Base-by-base conservation (phyloP, 2,329 filamentous ascomycete genomes). In the Alternaria triticimaculans region DNA sequence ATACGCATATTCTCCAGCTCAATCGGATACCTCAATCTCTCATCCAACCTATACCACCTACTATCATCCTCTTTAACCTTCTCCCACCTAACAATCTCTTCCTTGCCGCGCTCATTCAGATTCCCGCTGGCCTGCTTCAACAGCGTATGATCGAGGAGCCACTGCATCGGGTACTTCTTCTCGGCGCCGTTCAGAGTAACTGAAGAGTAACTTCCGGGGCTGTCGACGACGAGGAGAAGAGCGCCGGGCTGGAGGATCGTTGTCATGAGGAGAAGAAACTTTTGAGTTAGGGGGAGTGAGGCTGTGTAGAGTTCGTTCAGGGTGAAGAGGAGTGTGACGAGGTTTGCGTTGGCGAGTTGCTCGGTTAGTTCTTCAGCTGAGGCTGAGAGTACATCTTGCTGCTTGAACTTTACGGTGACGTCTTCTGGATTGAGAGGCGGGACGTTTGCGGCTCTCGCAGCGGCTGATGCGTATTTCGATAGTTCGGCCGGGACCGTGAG, bases 1-100 rank as follows among this genome's bases (percentile, higher is more conserved):
- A 95, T 97, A 50, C 94, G 89, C 94, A 97, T 97, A 77, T 97
- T 93, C 82, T 98, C 95, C 76, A 98, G 81, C 55, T 89, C 87
- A 72, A 97, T 93, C 8, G 94, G 91, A 81, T 97, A 98, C 44
- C 85, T 84, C 68, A 97, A 80, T 15, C 70, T 76, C n/a, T 76
- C 72, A 8, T 79, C 76, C 37, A 97, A 81, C 46, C 95, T 87
- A 81, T 95, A 97, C 95, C 95, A 98, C 58, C 88, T 82, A 3
- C 92, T 94, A 51, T 97, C 93, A 64, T 94, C 86, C 21, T 88
- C 88, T 58, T 91, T 84, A 3, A 97, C 63, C 79, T 92, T 93
- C 69, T 89, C 87, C 95, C 95, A 98, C 26, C 60, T 66, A 28
- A 41, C 55, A 43, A 64, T 62, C 63, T 62, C 68, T 1, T 55